Percentiles rank a stretch among this genome's conserved stretches.
These are phyloP conservation scores for Piper longum DNA, from an alignment of 164 flowering plant genomes.

Conservation along the genomic window DNA sequence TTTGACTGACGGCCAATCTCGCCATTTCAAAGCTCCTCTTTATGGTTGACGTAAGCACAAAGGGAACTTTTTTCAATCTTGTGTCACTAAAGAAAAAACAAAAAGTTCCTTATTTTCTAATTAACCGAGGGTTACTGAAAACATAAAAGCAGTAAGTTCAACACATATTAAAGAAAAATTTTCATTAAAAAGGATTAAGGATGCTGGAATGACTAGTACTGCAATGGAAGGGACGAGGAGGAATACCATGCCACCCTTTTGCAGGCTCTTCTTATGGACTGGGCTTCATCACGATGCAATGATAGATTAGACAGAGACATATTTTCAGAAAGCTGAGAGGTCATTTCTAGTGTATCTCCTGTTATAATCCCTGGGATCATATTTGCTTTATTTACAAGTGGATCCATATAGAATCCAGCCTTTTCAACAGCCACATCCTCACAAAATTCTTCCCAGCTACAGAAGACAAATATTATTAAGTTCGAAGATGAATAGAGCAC, in stretches of 20 bases:
- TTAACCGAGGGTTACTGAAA: no score
- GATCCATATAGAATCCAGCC: slow-evolving; percentile 55
- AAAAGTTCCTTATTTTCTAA: no score
- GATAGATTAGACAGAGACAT: slow-evolving; percentile 10
- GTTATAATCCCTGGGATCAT: slow-evolving; percentile 1
- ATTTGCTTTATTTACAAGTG: slow-evolving; percentile 6
- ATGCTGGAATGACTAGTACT: not conserved
- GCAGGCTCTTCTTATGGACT: slow-evolving; percentile 15
- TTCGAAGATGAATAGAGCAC: no score
- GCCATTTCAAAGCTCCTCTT: slow-evolving; percentile 71
- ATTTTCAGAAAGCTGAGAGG: slow-evolving; percentile 12
- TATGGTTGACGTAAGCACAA: slow-evolving; percentile 47
- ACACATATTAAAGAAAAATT: no score
- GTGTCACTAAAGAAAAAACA: slow-evolving; percentile 19
- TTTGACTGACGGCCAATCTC: slow-evolving; percentile 58
- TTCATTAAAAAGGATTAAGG: no score
- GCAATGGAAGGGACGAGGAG: not conserved
- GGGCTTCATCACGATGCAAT: slow-evolving; percentile 10
- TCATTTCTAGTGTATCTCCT: slow-evolving; percentile 9
- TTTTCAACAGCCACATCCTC: slow-evolving; percentile 68
- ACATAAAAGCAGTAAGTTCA: no score
- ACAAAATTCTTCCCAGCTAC: slow-evolving; percentile 83
- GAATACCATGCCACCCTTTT: slow-evolving; percentile 26
- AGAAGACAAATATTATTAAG: not conserved
- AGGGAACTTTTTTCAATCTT: slow-evolving; percentile 18